Base-by-base conservation (phyloP, 192 early-diverging fungal genomes). In the Chytriomyces sp. region DNA sequence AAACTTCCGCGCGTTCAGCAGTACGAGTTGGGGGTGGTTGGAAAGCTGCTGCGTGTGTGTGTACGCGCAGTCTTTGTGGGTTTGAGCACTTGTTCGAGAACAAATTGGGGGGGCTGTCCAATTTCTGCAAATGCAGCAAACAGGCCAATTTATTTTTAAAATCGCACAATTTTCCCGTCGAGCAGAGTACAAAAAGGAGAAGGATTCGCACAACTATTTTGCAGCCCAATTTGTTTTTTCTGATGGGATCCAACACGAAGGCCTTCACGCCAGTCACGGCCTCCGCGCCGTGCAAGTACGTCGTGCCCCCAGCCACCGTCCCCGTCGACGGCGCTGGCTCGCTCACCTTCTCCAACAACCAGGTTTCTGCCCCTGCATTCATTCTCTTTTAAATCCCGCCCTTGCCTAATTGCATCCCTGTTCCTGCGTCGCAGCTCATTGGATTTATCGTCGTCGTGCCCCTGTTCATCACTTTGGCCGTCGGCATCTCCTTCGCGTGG, bases 291-390 rank as follows among this genome's bases (percentile, higher is more conserved):
- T 24, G 11, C 50, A 68, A 69, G n/a, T 18, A 50, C 67, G 66
- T 44, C 43, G 80, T 84, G 11, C 81, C 82, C 11, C 83, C 83
- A 10, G 72, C 83, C 35, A 68, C 75, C 1, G 77, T 84, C 76
- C 90, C 90, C 59, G 92, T 92, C 66, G 95, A 99, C 82, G 92
- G 95, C 78, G 92, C 91, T 23, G 95, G 96, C 50, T 92, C 90
- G 76, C 89, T 90, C 77, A 88, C 89, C 61, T 97, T 93, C 84
- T 93, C 89, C 87, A 93, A 90, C 85, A 81, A 84, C 60, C 28
- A 35, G 28, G 28, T 35, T 35, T 35, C 28, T 35, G 28, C 28
- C 28, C 28, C 28, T 35, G 28, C 28, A 35, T 35, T 35, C 28
- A 35, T 35, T 35, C 28, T 35, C 28, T 35, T 35, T 35, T 35